Conservation (phyloP, 345 rosid genomes). For the Eucalyptus viminalis region DNA sequence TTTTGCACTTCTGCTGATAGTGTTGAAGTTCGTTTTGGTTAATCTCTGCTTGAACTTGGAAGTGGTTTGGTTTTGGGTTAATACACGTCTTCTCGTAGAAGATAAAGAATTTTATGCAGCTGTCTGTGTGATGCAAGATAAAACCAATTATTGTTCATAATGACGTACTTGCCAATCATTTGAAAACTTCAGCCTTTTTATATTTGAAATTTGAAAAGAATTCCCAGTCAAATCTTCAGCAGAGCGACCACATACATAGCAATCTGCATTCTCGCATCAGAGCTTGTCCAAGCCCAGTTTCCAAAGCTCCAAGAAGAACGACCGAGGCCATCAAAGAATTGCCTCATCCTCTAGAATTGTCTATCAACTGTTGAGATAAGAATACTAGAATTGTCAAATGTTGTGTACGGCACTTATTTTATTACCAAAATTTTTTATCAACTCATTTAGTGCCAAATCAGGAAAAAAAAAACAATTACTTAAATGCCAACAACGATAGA, state of each 20-base stretch:
- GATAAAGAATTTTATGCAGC: neutral
- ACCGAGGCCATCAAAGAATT: neutral
- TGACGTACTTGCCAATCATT: neutral
- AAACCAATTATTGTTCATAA: neutral
- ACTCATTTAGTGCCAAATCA: too few species aligned
- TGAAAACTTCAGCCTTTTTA: neutral
- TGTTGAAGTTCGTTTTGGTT: neutral
- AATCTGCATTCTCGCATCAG: neutral
- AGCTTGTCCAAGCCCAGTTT: neutral
- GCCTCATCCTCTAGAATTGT: neutral
- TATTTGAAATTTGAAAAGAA: neutral
- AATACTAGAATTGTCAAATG: too few species aligned
- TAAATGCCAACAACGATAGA: too few species aligned
- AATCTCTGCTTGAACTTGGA: neutral
- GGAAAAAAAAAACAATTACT: accelerated
- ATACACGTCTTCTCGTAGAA: neutral
- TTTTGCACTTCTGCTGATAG: neutral
- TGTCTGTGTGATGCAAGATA: neutral
- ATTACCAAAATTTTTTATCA: too few species aligned
- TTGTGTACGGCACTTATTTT: too few species aligned
- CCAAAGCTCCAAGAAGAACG: neutral
- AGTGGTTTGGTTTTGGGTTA: neutral
- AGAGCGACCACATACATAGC: neutral
- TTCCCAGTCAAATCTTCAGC: neutral
- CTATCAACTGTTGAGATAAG: neutral